Conservation (phyloP, 345 rosid species). For the Dipteronia sinensis region DNA sequence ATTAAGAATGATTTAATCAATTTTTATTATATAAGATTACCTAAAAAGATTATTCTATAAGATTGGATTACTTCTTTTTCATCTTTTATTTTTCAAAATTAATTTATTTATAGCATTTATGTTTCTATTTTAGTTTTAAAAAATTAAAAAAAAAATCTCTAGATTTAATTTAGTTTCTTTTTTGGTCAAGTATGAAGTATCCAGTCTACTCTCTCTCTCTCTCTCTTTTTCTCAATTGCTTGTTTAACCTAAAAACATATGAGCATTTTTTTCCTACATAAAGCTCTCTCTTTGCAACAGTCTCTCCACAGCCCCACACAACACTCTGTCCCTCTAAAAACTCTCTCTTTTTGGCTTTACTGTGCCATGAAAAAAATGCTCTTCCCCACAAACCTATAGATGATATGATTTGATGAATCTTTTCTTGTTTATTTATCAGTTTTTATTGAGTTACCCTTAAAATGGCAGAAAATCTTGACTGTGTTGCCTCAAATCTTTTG, state of each 20-base stretch:
- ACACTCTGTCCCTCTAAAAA: slow-evolving; percentile 6
- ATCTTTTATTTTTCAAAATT: neutral
- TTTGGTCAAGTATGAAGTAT: neutral
- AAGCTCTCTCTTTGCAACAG: slow-evolving; percentile 30
- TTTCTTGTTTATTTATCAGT: slow-evolving; percentile 10
- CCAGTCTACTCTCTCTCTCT: neutral
- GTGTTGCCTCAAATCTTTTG: slow-evolving; percentile 43
- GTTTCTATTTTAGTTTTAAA: neutral
- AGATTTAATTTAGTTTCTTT: neutral
- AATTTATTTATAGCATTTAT: neutral
- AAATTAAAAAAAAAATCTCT: neutral
- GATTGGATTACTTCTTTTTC: too few species aligned
- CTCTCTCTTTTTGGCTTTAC: slow-evolving; percentile 27
- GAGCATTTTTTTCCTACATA: slow-evolving; percentile 32
- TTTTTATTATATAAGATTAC: too few species aligned
- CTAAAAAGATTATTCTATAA: too few species aligned
- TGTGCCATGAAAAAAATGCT: slow-evolving; percentile 12
- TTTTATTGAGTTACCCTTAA: slow-evolving; percentile 20
- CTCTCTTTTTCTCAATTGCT: neutral
- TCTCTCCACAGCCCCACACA: slow-evolving; percentile 20
- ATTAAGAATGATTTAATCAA: too few species aligned
- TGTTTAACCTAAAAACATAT: slow-evolving; percentile 41
- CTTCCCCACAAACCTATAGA: slow-evolving; percentile 29
- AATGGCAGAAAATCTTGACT: slow-evolving; percentile 59
- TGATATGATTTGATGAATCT: slow-evolving; percentile 30